Evolutionary conservation across 2,329 filamentous ascomycete species (phyloP), one percentile per base, ranked within the genome.

Genomic region (Aspergillus phoenicis): DNA sequence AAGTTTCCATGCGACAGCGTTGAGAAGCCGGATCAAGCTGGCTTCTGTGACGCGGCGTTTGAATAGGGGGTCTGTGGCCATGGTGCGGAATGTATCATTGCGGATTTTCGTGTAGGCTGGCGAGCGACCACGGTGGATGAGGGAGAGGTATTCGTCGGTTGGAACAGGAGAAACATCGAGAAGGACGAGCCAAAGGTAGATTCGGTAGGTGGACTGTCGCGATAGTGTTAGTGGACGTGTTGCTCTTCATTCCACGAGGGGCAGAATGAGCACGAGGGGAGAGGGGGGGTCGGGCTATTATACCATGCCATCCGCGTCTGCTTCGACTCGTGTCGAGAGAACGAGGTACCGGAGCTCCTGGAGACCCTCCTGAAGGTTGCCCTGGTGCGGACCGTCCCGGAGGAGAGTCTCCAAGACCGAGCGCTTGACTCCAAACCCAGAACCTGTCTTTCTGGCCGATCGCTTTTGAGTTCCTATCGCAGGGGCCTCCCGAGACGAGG

Each of bases 1-100:
- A 33, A 98, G 84, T 69, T 88, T 91, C 94, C 95, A 99, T 36
- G 94, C 94, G 48, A 97, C 88, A 24, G 95, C 95, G 75, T 99
- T 99, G 61, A 99, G 86, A 4, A 99, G 85, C 11, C 95, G 91
- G 62, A 97, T 98, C 45, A 99, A 81, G 75, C 91, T 96, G 63
- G 96, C 96, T 77, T 99, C 95, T 60, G 92, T 97, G 62, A 99
- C 95, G 60, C 94, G 90, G 33, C 95, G 88, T 63, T 95, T 91
- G 82, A 98, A 99, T 38, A 99, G 86, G n/a, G 94, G 93, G 72
- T 99, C 95, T 55, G 94, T 97, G 33, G 95, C 95, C 58, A 99
- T 83, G 0, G 95, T 99, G 69, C 95, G 91, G 77, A 98, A 98
- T 43, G 95, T 97, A 77, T 99, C 95, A 78, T 99, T 97, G 75